Evolutionary conservation across 2,329 filamentous ascomycete species (phyloP).

Genomic region (Neonectria sp.): DNA sequence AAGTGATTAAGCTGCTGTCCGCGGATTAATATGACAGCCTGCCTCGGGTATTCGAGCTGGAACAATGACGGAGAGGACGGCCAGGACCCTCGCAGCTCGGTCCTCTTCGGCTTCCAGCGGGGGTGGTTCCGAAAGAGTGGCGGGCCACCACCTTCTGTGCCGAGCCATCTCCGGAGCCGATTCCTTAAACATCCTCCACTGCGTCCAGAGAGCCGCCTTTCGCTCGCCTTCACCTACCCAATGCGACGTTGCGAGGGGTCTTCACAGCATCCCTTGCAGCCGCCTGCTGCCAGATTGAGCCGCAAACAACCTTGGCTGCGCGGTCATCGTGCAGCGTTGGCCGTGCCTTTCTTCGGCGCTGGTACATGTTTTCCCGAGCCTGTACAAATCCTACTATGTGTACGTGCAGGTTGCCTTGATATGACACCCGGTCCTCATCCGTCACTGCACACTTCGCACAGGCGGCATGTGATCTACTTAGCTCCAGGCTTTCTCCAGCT

Average conservation of each 20-base stretch:
- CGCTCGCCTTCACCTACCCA: conserved; percentile 6
- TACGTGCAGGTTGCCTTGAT: background rate
- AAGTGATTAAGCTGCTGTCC: background rate
- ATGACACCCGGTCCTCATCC: background rate
- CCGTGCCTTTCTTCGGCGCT: background rate
- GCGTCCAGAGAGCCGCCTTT: background rate
- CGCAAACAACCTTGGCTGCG: background rate
- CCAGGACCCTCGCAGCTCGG: conserved; percentile 47
- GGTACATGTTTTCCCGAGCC: background rate
- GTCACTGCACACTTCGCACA: background rate
- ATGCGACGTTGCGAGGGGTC: background rate
- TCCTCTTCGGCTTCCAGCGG: conserved; percentile 57
- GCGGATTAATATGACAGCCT: conserved; percentile 20
- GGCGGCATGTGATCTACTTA: background rate
- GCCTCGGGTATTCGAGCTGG: conserved; percentile 41
- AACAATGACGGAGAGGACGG: conserved; percentile 18
- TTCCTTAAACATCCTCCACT: background rate
- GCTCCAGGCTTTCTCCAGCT: background rate
- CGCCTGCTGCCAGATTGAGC: background rate
- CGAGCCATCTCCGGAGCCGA: conserved; percentile 38
- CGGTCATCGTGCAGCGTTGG: background rate
- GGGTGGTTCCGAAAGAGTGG: conserved; percentile 46
- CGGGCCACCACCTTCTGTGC: conserved; percentile 38
- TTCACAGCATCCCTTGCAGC: background rate
- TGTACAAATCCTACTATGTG: background rate